Base-by-base conservation (phyloP, 345 rosid genomes). In the Psidium guajava region DNA sequence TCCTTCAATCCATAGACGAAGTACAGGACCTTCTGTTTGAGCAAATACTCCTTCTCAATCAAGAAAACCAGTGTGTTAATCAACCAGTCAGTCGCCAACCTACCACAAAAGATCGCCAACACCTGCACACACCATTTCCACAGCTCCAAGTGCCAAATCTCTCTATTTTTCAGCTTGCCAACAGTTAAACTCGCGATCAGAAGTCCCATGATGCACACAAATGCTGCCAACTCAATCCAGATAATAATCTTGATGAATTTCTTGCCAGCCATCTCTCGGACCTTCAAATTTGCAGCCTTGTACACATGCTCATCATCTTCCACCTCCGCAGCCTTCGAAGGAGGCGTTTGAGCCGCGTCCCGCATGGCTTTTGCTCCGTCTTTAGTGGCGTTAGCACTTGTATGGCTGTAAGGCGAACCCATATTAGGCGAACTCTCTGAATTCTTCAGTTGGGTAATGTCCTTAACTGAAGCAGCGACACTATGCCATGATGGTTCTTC, bases 81-180 rank as follows among this genome's bases (percentile, higher is more conserved):
- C 82, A 89, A 83, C 94, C 95, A 91, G 44, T 87, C 92, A 5
- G 90, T 88, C 55, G 91, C 84, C 89, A 94, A 88, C 86, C 94
- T 89, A 53, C 97, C 95, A 83, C 91, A 89, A 85, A 91, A 91
- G 53, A 92, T 88, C 15, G 87, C 94, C 83, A 91, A 56, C 12
- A 93, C 84, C 54, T 91, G 86, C 83, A 91, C 92, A 86, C 90
- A 91, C 95, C 97, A 94, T 91, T 91, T 94, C 95, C 95, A 94
- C 81, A 94, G 82, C 57, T 87, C 87, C 84, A 93, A 86, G 47
- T 93, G 88, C 95, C 94, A 91, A 81, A 93, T 82, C 50, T 55
- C 24, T 51, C 22, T 54, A 50, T 86, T 57, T 73, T 82, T 54
- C 87, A 94, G 56, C 64, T 86, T 88, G 75, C 87, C 50, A 53